Evolutionary conservation across 768 basidiomycete genomes (phyloP), one percentile per base, ranked within the genome.

Genomic region (Russula foetens): DNA sequence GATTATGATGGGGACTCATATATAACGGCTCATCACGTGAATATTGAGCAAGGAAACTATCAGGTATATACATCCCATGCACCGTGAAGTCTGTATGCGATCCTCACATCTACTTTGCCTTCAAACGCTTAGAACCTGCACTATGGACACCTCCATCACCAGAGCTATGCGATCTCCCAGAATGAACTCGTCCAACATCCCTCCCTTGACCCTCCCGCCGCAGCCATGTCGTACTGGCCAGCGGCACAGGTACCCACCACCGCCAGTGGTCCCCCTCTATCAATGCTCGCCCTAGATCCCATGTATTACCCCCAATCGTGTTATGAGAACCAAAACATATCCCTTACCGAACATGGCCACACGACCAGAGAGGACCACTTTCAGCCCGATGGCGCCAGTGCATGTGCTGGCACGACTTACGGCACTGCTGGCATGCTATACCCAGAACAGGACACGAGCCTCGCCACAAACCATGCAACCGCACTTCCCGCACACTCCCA

Each of bases 361-460:
- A 6, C 38, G 8, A 3, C 38, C n/a, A 29, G 26, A 26, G 56
- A 38, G 9, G 21, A 46, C 19, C 44, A 26, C n/a, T 41, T 52
- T 28, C 56, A 39, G 28, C 29, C 56, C 17, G 21, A 3, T 41
- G 29, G 23, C 23, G 23, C 26, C 17, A 12, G 12, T n/a, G 24
- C 11, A n/a, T 63, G 43, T 12, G n/a, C 56, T 26, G 53, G 41
- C 12, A 26, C 53, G 11, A 26, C 62, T 31, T 60, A 60, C 48
- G 47, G 31, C 47, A 31, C 45, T 15, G 4, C 55, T 17, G 45
- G 44, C 45, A 24, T 39, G 28, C 14, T 12, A 35, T 54, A 56
- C 21, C 2, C 48, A 21, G 38, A 45, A 8, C 24, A 48, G 14
- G 35, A 44, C 15, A 17, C 53, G 24, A 47, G 35, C 19, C 21